These are phyloP conservation scores for Fusarium albosuccineum DNA, from an alignment of 2,329 filamentous ascomycete species.

Conservation along the genomic window DNA sequence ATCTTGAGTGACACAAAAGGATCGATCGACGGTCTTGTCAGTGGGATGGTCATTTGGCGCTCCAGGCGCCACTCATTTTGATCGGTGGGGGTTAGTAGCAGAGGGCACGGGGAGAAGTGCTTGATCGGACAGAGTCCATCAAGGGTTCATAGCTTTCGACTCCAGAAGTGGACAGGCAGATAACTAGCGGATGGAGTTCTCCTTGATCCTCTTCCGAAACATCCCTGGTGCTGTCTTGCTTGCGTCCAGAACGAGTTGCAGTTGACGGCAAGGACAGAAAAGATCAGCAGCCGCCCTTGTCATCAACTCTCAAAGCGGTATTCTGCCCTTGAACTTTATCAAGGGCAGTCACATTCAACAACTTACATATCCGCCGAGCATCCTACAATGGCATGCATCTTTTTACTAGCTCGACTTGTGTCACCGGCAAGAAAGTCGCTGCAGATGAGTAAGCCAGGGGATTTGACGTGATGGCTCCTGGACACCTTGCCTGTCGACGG, in stretches of 20 bases:
- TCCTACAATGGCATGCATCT: neutral
- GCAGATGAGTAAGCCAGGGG: constrained; percentile 5
- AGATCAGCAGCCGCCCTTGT: constrained; percentile 22
- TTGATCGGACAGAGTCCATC: constrained; percentile 1
- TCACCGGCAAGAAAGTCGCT: neutral
- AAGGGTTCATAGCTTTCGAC: constrained; percentile 8
- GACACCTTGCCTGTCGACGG: neutral
- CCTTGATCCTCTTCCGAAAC: constrained; percentile 4
- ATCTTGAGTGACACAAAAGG: neutral
- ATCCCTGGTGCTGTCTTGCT: neutral
- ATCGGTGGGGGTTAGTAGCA: constrained; percentile 17
- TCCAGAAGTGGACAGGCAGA: no score
- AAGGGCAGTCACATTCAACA: neutral
- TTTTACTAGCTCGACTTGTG: neutral
- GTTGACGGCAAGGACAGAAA: constrained; percentile 7
- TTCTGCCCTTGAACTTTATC: constrained; percentile 2
- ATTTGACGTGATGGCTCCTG: neutral
- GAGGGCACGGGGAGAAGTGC: neutral
- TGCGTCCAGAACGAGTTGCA: constrained; percentile 3
- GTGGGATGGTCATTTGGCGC: constrained; percentile 7
- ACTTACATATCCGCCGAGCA: no score
- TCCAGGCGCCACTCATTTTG: constrained; percentile 41
- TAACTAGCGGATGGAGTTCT: neutral
- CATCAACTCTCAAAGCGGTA: constrained; percentile 1
- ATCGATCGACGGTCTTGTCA: constrained; percentile 27